phyloP scores from a whole-genome alignment of 495 filamentous ascomycete species.

The Penicillium argentinense region DNA sequence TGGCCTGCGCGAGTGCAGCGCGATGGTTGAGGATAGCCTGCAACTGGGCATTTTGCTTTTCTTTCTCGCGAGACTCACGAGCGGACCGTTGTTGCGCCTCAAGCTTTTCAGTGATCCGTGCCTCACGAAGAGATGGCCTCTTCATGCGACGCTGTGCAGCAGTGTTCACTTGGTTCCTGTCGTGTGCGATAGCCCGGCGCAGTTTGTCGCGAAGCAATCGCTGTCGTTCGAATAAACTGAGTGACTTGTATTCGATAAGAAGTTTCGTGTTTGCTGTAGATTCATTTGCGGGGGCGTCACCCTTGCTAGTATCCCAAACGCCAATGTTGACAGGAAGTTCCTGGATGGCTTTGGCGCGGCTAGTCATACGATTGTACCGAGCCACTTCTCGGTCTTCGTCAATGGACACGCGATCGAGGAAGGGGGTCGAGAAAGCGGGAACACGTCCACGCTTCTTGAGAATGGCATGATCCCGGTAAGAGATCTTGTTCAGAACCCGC shows the following conservation, averaged over 20 bases:
- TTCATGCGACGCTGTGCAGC: conserved; percentile 88
- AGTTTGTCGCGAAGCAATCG: conserved; percentile 74
- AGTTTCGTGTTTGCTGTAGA: conserved; percentile 85
- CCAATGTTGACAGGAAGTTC: conserved; percentile 76
- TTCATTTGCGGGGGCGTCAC: conserved; percentile 68
- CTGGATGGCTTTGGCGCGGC: conserved; percentile 80
- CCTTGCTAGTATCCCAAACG: conserved; percentile 75
- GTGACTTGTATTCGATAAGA: conserved; percentile 87
- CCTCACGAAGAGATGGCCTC: conserved; percentile 94
- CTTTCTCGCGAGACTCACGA: conserved; percentile 89
- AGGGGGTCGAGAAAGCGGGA: conserved; percentile 37
- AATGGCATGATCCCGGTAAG: conserved; percentile 70
- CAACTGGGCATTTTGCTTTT: conserved; percentile 91
- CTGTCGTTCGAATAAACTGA: conserved; percentile 83
- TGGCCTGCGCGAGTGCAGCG: conserved; percentile 59
- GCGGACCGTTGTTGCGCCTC: conserved; percentile 98
- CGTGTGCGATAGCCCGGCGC: conserved; percentile 84
- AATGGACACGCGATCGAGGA: background rate
- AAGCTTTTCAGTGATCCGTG: conserved; percentile 93
- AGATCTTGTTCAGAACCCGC: conserved; percentile 59
- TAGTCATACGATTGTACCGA: conserved; percentile 82
- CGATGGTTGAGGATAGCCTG: conserved; percentile 69
- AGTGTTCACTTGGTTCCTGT: conserved; percentile 93
- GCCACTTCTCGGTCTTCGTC: conserved; percentile 78
- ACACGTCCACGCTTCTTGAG: background rate